Evolutionary conservation across 805 yeast species (phyloP).

Genomic region (Yarrowia sp.): DNA sequence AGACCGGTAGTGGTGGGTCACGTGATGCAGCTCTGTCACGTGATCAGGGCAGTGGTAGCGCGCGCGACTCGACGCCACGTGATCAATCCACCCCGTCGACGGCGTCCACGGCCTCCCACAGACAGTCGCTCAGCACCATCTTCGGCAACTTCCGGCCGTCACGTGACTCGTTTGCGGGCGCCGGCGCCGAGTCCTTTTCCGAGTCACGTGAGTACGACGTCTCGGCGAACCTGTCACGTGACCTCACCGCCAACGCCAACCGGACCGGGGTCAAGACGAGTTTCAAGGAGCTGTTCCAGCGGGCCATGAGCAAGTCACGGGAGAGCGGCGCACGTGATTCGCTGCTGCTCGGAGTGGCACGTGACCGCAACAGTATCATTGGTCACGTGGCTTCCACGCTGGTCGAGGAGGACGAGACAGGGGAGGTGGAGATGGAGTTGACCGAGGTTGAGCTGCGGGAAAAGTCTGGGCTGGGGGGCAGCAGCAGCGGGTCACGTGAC

Average conservation of each 20-base stretch:
- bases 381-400: conserved; percentile 8
- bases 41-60: neutral
- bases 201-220: conserved; percentile 19
- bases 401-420: conserved; percentile 9
- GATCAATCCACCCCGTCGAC: too few species aligned
- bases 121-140: conserved; percentile 15
- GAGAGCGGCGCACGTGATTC: conserved; percentile 30
- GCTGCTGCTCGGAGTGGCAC: neutral
- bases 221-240: conserved; percentile 5
- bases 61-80: too few species aligned
- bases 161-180: conserved; percentile 10
- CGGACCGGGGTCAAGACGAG: neutral
- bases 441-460: neutral
- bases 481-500: conserved; percentile 28
- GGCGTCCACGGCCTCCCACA: too few species aligned
- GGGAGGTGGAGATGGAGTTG: conserved; percentile 26
- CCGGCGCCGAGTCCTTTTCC: conserved; percentile 8
- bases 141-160: conserved; percentile 36
- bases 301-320: conserved; percentile 21
- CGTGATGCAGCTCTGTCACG: neutral
- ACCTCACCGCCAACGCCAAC: neutral
- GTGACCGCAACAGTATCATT: conserved; percentile 11
- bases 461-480: neutral
- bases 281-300: conserved; percentile 32
- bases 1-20: neutral